phyloP scores from a whole-genome alignment of 1,284 basidiomycete genomes.

The Takashimella koratensis region DNA sequence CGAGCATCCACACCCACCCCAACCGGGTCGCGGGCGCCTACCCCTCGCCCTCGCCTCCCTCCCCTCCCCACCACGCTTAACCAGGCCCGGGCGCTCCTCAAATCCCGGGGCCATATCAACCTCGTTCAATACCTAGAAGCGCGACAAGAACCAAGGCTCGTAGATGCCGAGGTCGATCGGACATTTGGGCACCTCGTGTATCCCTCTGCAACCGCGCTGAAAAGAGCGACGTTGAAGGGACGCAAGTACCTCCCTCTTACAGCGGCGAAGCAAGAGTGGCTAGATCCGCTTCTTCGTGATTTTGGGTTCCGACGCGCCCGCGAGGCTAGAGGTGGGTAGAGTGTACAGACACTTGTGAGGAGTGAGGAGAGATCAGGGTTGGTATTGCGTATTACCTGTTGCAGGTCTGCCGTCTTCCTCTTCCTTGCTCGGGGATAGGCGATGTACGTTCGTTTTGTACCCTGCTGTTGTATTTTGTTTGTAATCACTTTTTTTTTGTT shows the following conservation, averaged over 20 bases:
- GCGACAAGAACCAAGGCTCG: constrained; percentile 7
- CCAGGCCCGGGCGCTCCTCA: constrained; percentile 28
- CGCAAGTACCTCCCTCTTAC: constrained; percentile 18
- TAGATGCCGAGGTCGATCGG: too few species aligned
- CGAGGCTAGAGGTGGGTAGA: not conserved
- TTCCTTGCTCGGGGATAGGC: too few species aligned
- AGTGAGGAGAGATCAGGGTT: too few species aligned
- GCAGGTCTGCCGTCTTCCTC: too few species aligned
- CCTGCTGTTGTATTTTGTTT: too few species aligned
- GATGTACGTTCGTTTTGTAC: too few species aligned
- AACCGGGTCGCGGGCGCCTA: constrained; percentile 1
- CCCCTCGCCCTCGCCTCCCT: constrained; percentile 2
- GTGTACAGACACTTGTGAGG: too few species aligned
- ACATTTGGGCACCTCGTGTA: constrained; percentile 19
- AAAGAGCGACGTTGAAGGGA: constrained; percentile 17
- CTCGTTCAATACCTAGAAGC: constrained; percentile 37
- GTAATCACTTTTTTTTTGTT: too few species aligned
- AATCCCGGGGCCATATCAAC: constrained; percentile 36
- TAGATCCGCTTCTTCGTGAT: constrained; percentile 39
- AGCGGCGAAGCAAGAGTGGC: constrained; percentile 33
- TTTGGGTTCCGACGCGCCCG: constrained; percentile 18
- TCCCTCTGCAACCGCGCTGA: constrained; percentile 18
- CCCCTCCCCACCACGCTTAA: constrained; percentile 30
- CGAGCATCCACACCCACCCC: constrained; percentile 12
- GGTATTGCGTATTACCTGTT: too few species aligned